These are phyloP conservation scores for Candida khao-thaluensis DNA, from an alignment of 805 yeast species.

Conservation along the genomic window DNA sequence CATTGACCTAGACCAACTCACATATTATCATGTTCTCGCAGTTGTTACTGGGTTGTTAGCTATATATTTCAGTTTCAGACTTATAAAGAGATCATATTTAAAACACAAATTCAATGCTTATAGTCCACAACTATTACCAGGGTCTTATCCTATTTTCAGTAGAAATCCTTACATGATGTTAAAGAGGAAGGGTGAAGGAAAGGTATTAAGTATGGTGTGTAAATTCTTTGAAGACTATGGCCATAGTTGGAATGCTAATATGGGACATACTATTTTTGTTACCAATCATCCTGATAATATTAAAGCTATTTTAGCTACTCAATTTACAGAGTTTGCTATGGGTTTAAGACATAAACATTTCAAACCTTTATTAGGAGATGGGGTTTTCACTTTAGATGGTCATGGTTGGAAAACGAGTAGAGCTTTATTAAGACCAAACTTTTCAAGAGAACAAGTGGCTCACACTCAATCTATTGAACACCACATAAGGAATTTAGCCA, in stretches of 20 bases:
- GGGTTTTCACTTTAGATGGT: constrained; percentile 36
- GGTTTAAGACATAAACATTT: constrained; percentile 31
- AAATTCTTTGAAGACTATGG: constrained; percentile 15
- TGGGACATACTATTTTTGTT: constrained; percentile 22
- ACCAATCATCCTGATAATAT: constrained; percentile 34
- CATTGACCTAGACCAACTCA: constrained; percentile 1
- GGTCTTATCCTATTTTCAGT: constrained; percentile 17
- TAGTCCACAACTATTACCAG: constrained; percentile 14
- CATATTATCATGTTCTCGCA: neutral
- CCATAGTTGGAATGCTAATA: constrained; percentile 18
- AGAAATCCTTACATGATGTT: constrained; percentile 14
- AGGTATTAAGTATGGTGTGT: constrained; percentile 13
- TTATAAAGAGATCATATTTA: constrained; percentile 9
- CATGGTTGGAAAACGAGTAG: constrained; percentile 37
- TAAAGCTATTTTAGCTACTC: constrained; percentile 35
- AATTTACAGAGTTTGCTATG: constrained; percentile 31
- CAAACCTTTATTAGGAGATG: constrained; percentile 33
- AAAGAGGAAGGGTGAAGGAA: constrained; percentile 14
- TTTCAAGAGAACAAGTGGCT: constrained; percentile 33
- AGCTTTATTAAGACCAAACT: constrained; percentile 35
- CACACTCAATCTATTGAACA: constrained; percentile 30
- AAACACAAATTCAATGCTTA: constrained; percentile 13
- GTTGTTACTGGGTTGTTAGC: constrained; percentile 1
- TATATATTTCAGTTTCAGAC: constrained; percentile 2
- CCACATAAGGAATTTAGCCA: constrained; percentile 24